Percentiles rank a stretch among this genome's conserved stretches.
Evolutionary conservation across 2,329 filamentous ascomycete species (phyloP).

Genomic region (Cercospora brassicicola): DNA sequence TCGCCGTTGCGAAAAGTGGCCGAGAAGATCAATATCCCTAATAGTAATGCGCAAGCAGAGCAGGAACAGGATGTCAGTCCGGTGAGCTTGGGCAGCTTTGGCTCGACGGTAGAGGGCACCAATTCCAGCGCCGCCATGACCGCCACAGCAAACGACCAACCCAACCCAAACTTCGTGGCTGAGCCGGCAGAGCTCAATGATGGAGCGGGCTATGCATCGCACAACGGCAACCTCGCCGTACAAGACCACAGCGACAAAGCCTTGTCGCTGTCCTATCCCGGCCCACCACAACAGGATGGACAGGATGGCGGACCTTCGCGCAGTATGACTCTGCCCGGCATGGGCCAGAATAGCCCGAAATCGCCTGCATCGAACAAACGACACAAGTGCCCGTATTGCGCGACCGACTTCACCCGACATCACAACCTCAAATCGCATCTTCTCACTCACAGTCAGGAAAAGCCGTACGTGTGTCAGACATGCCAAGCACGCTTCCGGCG

Average conservation of each 20-base stretch:
- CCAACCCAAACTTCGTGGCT: constrained; percentile 34
- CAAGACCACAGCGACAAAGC: constrained; percentile 51
- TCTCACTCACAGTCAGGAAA: constrained; percentile 96
- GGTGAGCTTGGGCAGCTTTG: constrained; percentile 56
- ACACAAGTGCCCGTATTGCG: constrained; percentile 94
- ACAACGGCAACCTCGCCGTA: constrained; percentile 28
- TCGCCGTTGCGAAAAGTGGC: constrained; percentile 51
- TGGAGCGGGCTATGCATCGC: constrained; percentile 37
- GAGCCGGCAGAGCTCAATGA: constrained; percentile 41
- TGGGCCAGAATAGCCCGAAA: constrained; percentile 55
- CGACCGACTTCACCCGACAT: constrained; percentile 93
- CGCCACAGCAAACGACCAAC: constrained; percentile 54
- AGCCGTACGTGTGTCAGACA: constrained; percentile 91
- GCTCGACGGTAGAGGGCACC: constrained; percentile 50
- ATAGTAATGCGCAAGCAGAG: constrained; percentile 44
- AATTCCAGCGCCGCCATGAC: constrained; percentile 42
- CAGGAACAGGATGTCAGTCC: constrained; percentile 53
- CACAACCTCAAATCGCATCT: constrained; percentile 98
- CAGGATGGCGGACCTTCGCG: constrained; percentile 56
- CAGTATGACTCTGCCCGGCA: constrained; percentile 58
- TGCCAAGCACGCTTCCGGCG: constrained; percentile 90
- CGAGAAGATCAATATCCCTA: constrained; percentile 53
- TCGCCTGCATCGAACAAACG: constrained; percentile 72
- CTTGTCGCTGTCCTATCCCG: constrained; percentile 65
- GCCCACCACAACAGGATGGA: constrained; percentile 53